Evolutionary conservation across 371 early-diverging fungal genomes (phyloP).

Genomic region (Conidiobolus incongruus): DNA sequence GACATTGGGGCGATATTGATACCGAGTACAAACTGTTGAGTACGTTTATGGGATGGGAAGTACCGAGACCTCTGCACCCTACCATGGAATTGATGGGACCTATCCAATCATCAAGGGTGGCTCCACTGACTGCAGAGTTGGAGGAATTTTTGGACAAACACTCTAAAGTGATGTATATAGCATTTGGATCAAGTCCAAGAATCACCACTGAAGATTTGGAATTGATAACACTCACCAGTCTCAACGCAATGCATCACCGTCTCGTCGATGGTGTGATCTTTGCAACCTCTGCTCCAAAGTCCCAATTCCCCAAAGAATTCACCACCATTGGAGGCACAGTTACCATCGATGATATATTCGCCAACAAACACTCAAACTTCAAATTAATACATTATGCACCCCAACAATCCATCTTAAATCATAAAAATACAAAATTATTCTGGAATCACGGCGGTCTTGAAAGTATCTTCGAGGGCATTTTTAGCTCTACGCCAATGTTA

Average conservation of each 20-base stretch:
- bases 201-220: too few relatives aligned
- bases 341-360: too few relatives aligned
- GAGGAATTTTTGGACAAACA: background rate
- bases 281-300: too few relatives aligned
- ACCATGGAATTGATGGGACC: background rate
- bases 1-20: background rate
- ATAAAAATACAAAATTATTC: background rate
- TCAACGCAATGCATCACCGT: too few relatives aligned
- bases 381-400: background rate
- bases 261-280: too few relatives aligned
- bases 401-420: background rate
- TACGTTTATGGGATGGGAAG: slow-evolving; percentile 1
- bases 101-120: background rate
- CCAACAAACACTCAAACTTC: background rate
- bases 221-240: too few relatives aligned
- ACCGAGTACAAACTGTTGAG: background rate
- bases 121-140: background rate
- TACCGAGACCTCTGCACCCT: background rate
- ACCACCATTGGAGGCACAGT: too few relatives aligned
- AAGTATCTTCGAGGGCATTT: background rate
- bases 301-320: too few relatives aligned
- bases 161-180: background rate
- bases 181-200: too few relatives aligned
- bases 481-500: too few relatives aligned
- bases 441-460: background rate